Evolutionary conservation across 2,329 filamentous ascomycete genomes (phyloP), one percentile per base, ranked within the genome.

Genomic region (Alternaria arbusti): DNA sequence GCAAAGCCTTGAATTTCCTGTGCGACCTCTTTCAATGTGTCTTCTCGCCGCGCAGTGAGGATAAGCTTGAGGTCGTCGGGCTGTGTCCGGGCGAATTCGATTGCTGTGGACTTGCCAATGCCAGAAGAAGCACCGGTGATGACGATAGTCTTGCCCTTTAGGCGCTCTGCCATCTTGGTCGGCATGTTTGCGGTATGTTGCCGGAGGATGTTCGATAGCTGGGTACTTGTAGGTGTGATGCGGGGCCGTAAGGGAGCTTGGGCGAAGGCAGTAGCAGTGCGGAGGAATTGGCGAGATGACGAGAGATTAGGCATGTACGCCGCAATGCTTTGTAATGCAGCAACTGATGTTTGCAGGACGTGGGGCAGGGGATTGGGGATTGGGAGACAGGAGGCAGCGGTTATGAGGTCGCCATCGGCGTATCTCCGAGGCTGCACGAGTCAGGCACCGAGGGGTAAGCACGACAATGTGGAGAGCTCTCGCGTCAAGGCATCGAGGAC

Each of bases 41-140:
- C 94, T 72, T 94, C 82, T 52, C 96, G 89, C 26, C 96, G 88
- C n/a, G 96, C 96, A 7, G 96, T 96, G 63, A 98, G 82, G 71
- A 98, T 89, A 54, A 99, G 86, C 78, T 91, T 93, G 69, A 98
- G 85, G 78, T 91, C 87, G 59, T 89, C 86, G 8, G 93, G 93
- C 22, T 91, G 87, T 2, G 94, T 95, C 61, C 93, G 89, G 25
- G 96, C 96, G 77, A 98, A 99, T 81, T 98, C 96, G 69, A 96
- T 84, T n/a, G 95, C 96, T 17, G 88, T 91, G 72, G 87, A 88
- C 59, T 87, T 88, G 23, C 96, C 96, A 80, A 99, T 98, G 66
- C 96, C 96, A 20, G 93, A 96, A 5, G 91, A 96, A 30, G 96
- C 96, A 60, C 96, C 96, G 6, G 96, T 98, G 67, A 99, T 88